Base-by-base conservation (phyloP, 169 alveolate species). In the Plasmodium malariae region DNA sequence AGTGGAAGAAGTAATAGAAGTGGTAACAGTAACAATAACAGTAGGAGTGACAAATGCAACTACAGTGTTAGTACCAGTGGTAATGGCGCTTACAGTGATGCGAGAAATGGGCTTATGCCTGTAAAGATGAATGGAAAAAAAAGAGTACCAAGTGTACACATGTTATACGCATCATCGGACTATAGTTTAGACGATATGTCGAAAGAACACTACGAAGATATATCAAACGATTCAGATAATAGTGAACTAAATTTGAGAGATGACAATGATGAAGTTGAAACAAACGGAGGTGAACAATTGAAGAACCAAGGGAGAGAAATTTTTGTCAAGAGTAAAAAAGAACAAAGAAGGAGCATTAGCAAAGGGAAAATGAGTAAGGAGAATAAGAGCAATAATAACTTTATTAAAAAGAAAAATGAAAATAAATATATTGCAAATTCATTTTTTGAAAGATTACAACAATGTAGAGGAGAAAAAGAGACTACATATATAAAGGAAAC, bases 401-500 rank as follows among this genome's bases (percentile, higher is more conserved):
- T n/a, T 55, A 6, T 74, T 36, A 59, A 37, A 24, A 45, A 0
- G 37, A 85, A 69, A 54, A 85, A 30, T 55, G 69, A 78, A 57
- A 69, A 59, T 63, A 59, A 60, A 40, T 57, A 11, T 40, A 9
- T 54, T 11, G 9, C 36, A 14, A 68, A 51, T 1, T n/a, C 7
- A 2, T 85, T 69, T 70, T 85, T 85, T 45, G 74, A 85, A 37
- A 70, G 49, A 12, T 34, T 69, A 43, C 32, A 70, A 54, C 68
- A 72, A 45, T 30, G 19, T 32, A 40, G 60, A 11, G 87, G 90
- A 2, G 45, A 55, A 37, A 80, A 80, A 43, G 90, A 80, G 40
- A 65, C 67, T 0, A 36, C 14, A 11, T 80, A 28, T 26, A 67
- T 80, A 0, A 34, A 80, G 65, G n/a, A 30, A 3, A 40, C 74